Evolutionary conservation across 768 basidiomycete species (phyloP).

Genomic region (Tulasnella sp.): DNA sequence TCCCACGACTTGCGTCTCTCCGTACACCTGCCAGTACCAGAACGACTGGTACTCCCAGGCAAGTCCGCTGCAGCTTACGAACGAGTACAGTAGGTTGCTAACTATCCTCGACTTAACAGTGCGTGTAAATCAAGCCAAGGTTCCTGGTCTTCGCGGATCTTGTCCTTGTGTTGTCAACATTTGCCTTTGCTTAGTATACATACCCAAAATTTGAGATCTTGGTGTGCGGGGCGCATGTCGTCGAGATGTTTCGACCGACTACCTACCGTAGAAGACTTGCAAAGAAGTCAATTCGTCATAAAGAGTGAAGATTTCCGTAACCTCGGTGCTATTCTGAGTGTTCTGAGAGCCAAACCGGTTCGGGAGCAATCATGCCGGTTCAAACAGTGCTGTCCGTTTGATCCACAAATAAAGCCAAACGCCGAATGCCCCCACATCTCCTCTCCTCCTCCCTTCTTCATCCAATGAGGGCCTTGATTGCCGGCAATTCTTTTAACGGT

Average conservation of each 20-base stretch:
- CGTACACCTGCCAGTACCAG: constrained; percentile 22
- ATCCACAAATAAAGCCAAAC: background rate
- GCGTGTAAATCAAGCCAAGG: background rate
- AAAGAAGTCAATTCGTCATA: too few relatives aligned
- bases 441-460: too few relatives aligned
- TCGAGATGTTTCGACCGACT: too few relatives aligned
- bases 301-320: too few relatives aligned
- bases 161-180: background rate
- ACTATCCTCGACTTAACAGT: background rate
- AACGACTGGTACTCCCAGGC: constrained; percentile 29
- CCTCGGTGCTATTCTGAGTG: too few relatives aligned
- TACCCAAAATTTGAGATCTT: background rate
- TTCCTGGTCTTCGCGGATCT: background rate
- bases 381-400: background rate
- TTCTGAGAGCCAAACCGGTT: too few relatives aligned
- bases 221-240: too few relatives aligned
- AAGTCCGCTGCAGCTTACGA: background rate
- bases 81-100: background rate
- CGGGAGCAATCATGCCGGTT: too few relatives aligned
- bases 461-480: too few relatives aligned
- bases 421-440: too few relatives aligned
- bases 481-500: too few relatives aligned
- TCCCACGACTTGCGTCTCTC: constrained; percentile 31
- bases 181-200: background rate
- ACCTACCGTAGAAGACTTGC: too few relatives aligned